A percentile compares a stretch with the other conserved stretches of the same genome.
These are phyloP conservation scores for Pisolithus orientalis DNA, from an alignment of 768 basidiomycete species.

Conservation along the genomic window DNA sequence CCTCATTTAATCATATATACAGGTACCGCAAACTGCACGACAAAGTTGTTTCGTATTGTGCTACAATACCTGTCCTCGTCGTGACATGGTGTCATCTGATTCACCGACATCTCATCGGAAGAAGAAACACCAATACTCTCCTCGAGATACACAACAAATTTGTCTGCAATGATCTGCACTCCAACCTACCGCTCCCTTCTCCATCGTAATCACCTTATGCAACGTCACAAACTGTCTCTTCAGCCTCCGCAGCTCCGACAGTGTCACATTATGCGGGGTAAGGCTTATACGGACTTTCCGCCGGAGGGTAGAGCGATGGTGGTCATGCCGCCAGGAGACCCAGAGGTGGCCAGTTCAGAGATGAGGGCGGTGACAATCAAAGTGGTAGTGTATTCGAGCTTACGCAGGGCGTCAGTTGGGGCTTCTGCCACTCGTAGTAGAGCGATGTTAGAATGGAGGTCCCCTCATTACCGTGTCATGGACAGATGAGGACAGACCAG, in stretches of 20 bases:
- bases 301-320: slow-evolving; percentile 33
- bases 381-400: slow-evolving; percentile 74
- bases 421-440: slow-evolving; percentile 62
- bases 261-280: slow-evolving; percentile 64
- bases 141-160: slow-evolving; percentile 68
- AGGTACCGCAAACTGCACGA: too few species aligned
- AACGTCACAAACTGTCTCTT: too few species aligned
- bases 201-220: slow-evolving; percentile 34
- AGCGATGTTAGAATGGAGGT: neutral
- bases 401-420: slow-evolving; percentile 83
- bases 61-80: too few species aligned
- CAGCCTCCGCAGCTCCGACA: slow-evolving; percentile 49
- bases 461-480: slow-evolving; percentile 42
- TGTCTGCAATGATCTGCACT: slow-evolving; percentile 59
- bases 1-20: too few species aligned
- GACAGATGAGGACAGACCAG: slow-evolving; percentile 43
- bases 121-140: slow-evolving; percentile 41
- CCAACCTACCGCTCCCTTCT: slow-evolving; percentile 74
- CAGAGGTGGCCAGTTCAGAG: slow-evolving; percentile 49
- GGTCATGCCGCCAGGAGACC: slow-evolving; percentile 42
- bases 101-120: too few species aligned
- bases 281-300: slow-evolving; percentile 48
- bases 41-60: too few species aligned
- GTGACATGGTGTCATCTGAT: too few species aligned
- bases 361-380: slow-evolving; percentile 69